phyloP scores from a whole-genome alignment of 2,329 filamentous ascomycete genomes.

The Talaromyces sp. region DNA sequence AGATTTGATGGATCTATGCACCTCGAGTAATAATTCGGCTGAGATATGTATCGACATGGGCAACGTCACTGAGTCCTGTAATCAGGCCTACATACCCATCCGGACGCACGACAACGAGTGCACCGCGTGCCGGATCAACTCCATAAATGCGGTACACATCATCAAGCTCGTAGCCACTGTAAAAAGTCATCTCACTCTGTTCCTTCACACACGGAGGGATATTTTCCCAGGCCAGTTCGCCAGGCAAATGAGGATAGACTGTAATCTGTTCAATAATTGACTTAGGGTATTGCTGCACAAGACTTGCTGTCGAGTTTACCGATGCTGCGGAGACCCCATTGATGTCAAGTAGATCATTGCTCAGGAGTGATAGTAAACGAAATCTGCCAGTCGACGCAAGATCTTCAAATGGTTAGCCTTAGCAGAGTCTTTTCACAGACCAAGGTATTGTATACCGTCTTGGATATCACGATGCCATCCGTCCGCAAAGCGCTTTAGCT shows the following conservation, averaged over 20 bases:
- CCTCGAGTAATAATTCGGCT: background rate
- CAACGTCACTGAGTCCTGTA: background rate
- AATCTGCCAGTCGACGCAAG: background rate
- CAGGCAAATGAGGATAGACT: background rate
- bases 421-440: background rate
- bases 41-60: background rate
- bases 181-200: background rate
- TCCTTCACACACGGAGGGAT: background rate
- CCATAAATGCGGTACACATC: background rate
- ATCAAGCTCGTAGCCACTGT: background rate
- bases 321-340: background rate
- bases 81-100: background rate
- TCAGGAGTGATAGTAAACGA: background rate
- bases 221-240: background rate
- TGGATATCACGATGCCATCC: background rate
- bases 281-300: background rate
- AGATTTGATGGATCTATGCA: background rate
- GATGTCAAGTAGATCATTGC: background rate
- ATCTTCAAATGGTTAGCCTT: background rate
- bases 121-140: background rate
- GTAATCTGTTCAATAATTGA: background rate
- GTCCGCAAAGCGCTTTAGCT: background rate
- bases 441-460: background rate
- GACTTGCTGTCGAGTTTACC: background rate
- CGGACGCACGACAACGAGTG: background rate